Conservation (phyloP, 257 asterid species). For the Marsdenia floribunda region DNA sequence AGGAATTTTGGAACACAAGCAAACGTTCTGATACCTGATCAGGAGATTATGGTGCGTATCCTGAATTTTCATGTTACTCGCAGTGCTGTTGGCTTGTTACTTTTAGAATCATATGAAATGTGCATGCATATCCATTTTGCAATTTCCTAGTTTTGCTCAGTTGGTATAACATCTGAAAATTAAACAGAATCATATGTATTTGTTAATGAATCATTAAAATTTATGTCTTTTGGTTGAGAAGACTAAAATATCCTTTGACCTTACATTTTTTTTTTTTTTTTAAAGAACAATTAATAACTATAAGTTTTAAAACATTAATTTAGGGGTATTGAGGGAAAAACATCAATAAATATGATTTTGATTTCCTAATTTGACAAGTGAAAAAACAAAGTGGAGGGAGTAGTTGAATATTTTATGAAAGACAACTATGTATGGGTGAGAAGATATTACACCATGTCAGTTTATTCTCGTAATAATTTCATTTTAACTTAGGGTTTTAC, state of each 20-base stretch:
- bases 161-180: neutral
- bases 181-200: neutral
- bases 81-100: neutral
- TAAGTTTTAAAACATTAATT: too few relatives aligned
- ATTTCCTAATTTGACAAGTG: too few relatives aligned
- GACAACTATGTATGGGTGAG: neutral
- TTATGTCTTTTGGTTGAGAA: too few relatives aligned
- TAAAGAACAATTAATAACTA: too few relatives aligned
- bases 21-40: conserved; percentile 12
- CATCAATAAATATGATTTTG: too few relatives aligned
- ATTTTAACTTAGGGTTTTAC: neutral
- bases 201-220: neutral
- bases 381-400: too few relatives aligned
- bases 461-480: neutral
- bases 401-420: neutral
- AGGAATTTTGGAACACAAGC: conserved; percentile 28
- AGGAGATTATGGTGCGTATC: conserved; percentile 32
- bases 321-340: too few relatives aligned
- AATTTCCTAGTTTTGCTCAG: neutral
- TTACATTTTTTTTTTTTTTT: too few relatives aligned
- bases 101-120: neutral
- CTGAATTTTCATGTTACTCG: conserved; percentile 1
- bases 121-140: neutral
- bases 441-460: neutral
- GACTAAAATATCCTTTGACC: too few relatives aligned